Evolutionary conservation across 2,329 filamentous ascomycete genomes (phyloP).

Genomic region (Pyrenophora tritici-repentis): DNA sequence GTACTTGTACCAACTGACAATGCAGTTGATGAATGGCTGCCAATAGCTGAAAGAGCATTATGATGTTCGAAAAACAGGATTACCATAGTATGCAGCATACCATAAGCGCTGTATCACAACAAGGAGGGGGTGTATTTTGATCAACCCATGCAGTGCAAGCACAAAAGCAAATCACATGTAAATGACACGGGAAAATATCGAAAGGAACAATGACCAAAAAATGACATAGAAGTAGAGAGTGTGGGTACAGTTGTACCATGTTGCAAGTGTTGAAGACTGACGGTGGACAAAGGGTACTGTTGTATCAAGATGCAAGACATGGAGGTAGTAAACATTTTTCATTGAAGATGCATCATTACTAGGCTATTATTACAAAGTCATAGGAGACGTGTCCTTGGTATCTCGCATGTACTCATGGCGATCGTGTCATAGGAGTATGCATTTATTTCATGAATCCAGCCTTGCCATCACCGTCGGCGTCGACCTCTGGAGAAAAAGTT

Average conservation of each 20-base stretch:
- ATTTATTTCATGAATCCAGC: constrained; percentile 59
- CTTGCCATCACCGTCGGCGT: constrained; percentile 62
- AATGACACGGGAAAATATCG: too few species aligned
- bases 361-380: constrained; percentile 16
- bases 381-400: constrained; percentile 13
- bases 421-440: constrained; percentile 27
- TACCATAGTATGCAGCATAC: too few species aligned
- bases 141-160: too few species aligned
- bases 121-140: too few species aligned
- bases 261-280: too few species aligned
- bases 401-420: constrained; percentile 7
- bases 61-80: constrained; percentile 3
- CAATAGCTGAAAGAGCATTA: constrained; percentile 40
- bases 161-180: neutral
- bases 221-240: too few species aligned
- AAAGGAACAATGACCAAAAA: too few species aligned
- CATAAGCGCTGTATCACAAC: too few species aligned
- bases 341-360: constrained; percentile 7
- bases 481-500: constrained; percentile 32
- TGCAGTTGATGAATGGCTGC: constrained; percentile 45
- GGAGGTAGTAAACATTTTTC: neutral
- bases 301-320: too few species aligned
- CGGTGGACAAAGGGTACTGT: too few species aligned
- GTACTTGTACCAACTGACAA: constrained; percentile 49
- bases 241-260: too few species aligned